Percentiles rank a stretch among this genome's conserved stretches.
These are phyloP conservation scores for Phaseolus coccineus DNA, from an alignment of 331 rosid species.

Conservation along the genomic window DNA sequence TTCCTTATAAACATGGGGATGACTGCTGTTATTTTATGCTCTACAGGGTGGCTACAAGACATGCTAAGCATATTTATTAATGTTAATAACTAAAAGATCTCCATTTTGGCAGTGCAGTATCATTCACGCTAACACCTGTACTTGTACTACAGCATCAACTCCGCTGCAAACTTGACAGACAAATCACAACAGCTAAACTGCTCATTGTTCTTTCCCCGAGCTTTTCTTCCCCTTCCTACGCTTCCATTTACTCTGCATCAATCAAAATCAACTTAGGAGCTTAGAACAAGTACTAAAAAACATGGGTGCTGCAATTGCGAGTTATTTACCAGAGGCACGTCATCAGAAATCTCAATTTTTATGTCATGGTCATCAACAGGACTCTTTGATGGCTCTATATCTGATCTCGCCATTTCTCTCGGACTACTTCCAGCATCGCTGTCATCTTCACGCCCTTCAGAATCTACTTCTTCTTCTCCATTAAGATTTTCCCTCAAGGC, in stretches of 20 bases:
- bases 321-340: slow-evolving; percentile 73
- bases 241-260: slow-evolving; percentile 74
- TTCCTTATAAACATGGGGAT: slow-evolving; percentile 50
- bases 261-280: slow-evolving; percentile 14
- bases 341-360: slow-evolving; percentile 67
- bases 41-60: slow-evolving; percentile 52
- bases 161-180: slow-evolving; percentile 36
- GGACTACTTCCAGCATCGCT: slow-evolving; percentile 41
- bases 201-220: slow-evolving; percentile 47
- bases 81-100: slow-evolving; percentile 44
- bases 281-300: slow-evolving; percentile 24
- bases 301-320: slow-evolving; percentile 25
- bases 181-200: slow-evolving; percentile 32
- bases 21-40: slow-evolving; percentile 59
- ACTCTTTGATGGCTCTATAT: slow-evolving; percentile 42
- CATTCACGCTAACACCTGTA: slow-evolving; percentile 42
- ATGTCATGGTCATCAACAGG: slow-evolving; percentile 26
- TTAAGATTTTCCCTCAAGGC: slow-evolving; percentile 51
- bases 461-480: slow-evolving; percentile 57
- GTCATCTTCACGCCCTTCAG: slow-evolving; percentile 59
- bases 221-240: slow-evolving; percentile 53
- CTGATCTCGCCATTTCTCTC: slow-evolving; percentile 48
- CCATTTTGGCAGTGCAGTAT: slow-evolving; percentile 42
- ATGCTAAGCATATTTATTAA: slow-evolving; percentile 50
- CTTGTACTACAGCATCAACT: slow-evolving; percentile 36